Evolutionary conservation across 148 eudicot species (phyloP), one percentile per base, ranked within the genome.

Genomic region (Vaccinium corymbosum): DNA sequence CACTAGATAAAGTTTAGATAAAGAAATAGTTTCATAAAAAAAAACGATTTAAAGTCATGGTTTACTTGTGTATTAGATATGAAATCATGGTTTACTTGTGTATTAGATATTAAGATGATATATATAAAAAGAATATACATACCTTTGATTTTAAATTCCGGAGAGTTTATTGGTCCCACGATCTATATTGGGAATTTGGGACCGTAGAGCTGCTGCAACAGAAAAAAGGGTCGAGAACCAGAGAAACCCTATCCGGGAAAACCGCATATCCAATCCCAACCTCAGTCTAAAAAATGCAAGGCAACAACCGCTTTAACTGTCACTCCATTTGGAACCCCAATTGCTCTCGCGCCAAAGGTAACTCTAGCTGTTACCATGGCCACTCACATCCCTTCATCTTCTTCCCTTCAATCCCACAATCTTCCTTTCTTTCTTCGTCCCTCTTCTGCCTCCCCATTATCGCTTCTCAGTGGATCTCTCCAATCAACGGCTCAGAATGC

Each of bases 241-340:
- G 82, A 82, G 88, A 92, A 89, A 90, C 86, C 91, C 90, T 90
- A 90, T 90, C 92, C 52, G 62, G 73, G 48, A 78, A 80, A 81
- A 35, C 42, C 38, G 32, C 78, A 73, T 70, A 51, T 61, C 80
- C 50, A 6, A 49, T 51, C 55, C 56, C 4, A 25, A 9, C n/a
- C 79, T 48, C 49, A n/a, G 7, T 56, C 15, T 11, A 76, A 9
- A 76, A 76, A 62, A 78, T 19, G 78, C 75, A 51, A 53, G 32
- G 55, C 76, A 51, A 55, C 82, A 77, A 85, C 78, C 57, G 85
- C 75, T 52, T 83, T 79, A 81, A 17, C 83, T 57, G 27, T 32
- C 78, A 71, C 15, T 27, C 71, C 56, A 42, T 52, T 32, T 50
- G 48, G 51, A 32, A 80, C 19, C 56, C 78, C 76, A 48, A 15